Evolutionary conservation across 1,139 yeast species (phyloP).

Genomic region (Blastobotrys proliferans): DNA sequence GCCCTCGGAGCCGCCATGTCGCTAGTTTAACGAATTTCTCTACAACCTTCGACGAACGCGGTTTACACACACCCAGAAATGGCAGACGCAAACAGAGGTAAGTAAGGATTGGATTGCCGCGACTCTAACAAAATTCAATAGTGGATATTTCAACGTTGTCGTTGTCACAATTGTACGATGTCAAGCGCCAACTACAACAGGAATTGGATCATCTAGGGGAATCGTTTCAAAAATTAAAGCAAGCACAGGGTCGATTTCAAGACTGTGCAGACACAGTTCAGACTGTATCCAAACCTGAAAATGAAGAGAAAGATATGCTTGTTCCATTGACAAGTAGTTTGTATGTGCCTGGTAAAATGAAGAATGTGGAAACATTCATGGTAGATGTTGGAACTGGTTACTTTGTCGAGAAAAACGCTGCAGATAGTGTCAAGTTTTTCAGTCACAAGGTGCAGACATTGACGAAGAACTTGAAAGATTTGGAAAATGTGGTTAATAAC

Average conservation of each 20-base stretch:
- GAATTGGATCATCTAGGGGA: slow-evolving; percentile 83
- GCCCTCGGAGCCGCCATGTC: too few relatives aligned
- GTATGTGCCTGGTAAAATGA: slow-evolving; percentile 79
- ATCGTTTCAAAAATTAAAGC: slow-evolving; percentile 76
- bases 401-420: slow-evolving; percentile 64
- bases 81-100: slow-evolving; percentile 6
- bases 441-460: slow-evolving; percentile 69
- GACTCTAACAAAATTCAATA: slow-evolving; percentile 12
- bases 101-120: neutral
- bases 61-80: too few relatives aligned
- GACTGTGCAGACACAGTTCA: slow-evolving; percentile 76
- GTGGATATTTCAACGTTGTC: slow-evolving; percentile 64
- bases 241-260: slow-evolving; percentile 77
- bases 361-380: slow-evolving; percentile 62
- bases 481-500: slow-evolving; percentile 59
- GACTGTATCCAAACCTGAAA: slow-evolving; percentile 46
- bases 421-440: slow-evolving; percentile 69
- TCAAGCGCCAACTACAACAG: slow-evolving; percentile 78
- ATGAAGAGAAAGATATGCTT: slow-evolving; percentile 49
- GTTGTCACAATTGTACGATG: slow-evolving; percentile 79
- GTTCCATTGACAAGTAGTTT: slow-evolving; percentile 88
- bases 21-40: too few relatives aligned
- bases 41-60: too few relatives aligned
- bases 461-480: slow-evolving; percentile 65
- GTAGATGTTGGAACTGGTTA: slow-evolving; percentile 98